Conservation (phyloP, 768 basidiomycete species). For the Termitomyces sp. region DNA sequence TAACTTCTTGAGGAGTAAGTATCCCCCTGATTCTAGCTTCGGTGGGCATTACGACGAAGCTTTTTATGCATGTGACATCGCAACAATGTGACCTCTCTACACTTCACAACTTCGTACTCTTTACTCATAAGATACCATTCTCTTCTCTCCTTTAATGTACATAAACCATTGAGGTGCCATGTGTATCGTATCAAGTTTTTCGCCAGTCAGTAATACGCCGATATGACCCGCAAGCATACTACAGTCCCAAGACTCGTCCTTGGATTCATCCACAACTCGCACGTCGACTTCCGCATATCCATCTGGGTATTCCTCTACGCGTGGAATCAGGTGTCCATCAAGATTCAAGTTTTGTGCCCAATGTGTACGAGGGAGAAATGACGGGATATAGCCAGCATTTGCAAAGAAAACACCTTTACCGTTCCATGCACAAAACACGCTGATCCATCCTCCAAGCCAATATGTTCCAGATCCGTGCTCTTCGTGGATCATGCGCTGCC, state of each 20-base stretch:
- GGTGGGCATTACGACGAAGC: background rate
- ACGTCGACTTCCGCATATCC: conserved; percentile 8
- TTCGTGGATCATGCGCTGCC: conserved; percentile 6
- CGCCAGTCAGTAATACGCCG: conserved; percentile 3
- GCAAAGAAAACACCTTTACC: background rate
- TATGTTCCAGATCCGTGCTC: background rate
- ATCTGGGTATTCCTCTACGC: background rate
- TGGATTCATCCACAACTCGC: conserved; percentile 7
- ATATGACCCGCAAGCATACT: conserved; percentile 19
- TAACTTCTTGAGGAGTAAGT: background rate
- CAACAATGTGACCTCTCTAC: background rate
- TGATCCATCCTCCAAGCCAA: conserved; percentile 7
- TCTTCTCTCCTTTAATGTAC: conserved; percentile 9
- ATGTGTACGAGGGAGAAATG: background rate
- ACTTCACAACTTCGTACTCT: background rate
- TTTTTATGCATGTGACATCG: background rate
- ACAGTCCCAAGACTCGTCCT: conserved; percentile 8
- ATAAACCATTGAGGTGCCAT: conserved; percentile 18
- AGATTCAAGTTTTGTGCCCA: background rate
- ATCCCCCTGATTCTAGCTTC: too few relatives aligned
- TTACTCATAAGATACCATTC: background rate
- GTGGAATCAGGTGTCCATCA: background rate
- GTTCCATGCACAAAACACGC: conserved; percentile 10
- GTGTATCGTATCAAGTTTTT: conserved; percentile 7
- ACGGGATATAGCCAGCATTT: background rate